These are phyloP conservation scores for Hymenoscyphus albidus DNA, from an alignment of 2,329 filamentous ascomycete genomes.

Conservation along the genomic window DNA sequence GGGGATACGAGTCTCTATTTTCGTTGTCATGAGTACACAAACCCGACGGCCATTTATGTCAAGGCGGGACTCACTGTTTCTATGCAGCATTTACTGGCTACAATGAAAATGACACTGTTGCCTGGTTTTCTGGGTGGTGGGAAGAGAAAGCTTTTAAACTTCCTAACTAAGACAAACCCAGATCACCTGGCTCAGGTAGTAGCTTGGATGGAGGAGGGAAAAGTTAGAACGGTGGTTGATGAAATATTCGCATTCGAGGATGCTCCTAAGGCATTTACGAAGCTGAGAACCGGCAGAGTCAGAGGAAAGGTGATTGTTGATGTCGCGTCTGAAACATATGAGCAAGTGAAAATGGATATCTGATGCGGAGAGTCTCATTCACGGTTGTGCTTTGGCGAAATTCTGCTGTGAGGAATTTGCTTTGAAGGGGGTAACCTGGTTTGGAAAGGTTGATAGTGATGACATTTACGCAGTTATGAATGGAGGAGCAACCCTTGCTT, in stretches of 20 bases:
- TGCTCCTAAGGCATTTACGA: slow-evolving; percentile 53
- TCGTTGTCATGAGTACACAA: slow-evolving; percentile 21
- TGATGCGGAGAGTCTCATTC: not conserved
- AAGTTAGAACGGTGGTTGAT: slow-evolving; percentile 54
- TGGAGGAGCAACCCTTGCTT: too few species aligned
- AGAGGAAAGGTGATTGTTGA: slow-evolving; percentile 55
- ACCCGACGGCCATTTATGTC: slow-evolving; percentile 17
- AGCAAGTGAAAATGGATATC: not conserved
- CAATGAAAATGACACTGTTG: slow-evolving; percentile 13
- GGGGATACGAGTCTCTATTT: slow-evolving; percentile 16
- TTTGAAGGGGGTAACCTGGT: too few species aligned
- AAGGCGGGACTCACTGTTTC: slow-evolving; percentile 60
- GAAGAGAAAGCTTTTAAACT: slow-evolving; percentile 43
- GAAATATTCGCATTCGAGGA: slow-evolving; percentile 53
- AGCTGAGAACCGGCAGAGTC: slow-evolving; percentile 51
- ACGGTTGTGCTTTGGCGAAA: too few species aligned
- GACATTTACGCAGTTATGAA: too few species aligned
- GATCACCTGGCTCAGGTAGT: slow-evolving; percentile 49
- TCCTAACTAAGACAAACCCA: slow-evolving; percentile 44
- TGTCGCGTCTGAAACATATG: slow-evolving; percentile 6
- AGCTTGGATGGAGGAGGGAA: slow-evolving; percentile 54
- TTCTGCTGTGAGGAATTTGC: too few species aligned
- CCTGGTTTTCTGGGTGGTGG: slow-evolving; percentile 23
- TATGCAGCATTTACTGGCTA: slow-evolving; percentile 24
- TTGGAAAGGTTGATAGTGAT: too few species aligned